Evolutionary conservation across 768 basidiomycete genomes (phyloP).

Genomic region (Cystofilobasidium capitatum): DNA sequence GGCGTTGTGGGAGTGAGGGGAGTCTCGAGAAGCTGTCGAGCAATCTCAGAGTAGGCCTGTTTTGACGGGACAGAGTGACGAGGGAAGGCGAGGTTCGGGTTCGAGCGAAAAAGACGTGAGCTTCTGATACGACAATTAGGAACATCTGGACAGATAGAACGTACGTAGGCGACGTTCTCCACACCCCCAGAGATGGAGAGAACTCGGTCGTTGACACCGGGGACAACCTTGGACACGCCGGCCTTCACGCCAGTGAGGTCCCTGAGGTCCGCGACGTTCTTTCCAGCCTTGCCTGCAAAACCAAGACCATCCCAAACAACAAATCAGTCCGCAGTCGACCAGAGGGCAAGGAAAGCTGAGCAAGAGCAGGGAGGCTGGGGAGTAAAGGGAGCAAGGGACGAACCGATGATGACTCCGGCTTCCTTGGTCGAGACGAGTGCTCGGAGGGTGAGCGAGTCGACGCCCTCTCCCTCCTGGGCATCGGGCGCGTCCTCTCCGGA

Average conservation of each 20-base stretch:
- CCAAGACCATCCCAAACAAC: background rate
- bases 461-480: background rate
- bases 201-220: constrained; percentile 94
- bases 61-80: constrained; percentile 14
- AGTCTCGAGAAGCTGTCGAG: constrained; percentile 69
- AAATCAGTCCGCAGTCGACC: background rate
- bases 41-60: constrained; percentile 89
- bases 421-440: constrained; percentile 95
- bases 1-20: constrained; percentile 62
- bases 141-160: constrained; percentile 28
- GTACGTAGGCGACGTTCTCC: constrained; percentile 82
- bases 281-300: constrained; percentile 63
- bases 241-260: constrained; percentile 95
- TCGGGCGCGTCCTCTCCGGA: background rate
- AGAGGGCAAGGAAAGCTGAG: background rate
- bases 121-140: background rate
- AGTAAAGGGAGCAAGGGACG: constrained; percentile 24
- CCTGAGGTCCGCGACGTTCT: constrained; percentile 93
- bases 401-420: constrained; percentile 83
- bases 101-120: background rate
- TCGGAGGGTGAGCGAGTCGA: constrained; percentile 73
- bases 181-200: constrained; percentile 86
- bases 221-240: constrained; percentile 96
- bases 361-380: background rate
- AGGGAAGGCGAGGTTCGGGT: constrained; percentile 1